A percentile compares a stretch with the other conserved stretches of the same genome.
These are phyloP conservation scores for Lasiodiplodia sp. DNA, from an alignment of 2,329 filamentous ascomycete species.

Conservation along the genomic window DNA sequence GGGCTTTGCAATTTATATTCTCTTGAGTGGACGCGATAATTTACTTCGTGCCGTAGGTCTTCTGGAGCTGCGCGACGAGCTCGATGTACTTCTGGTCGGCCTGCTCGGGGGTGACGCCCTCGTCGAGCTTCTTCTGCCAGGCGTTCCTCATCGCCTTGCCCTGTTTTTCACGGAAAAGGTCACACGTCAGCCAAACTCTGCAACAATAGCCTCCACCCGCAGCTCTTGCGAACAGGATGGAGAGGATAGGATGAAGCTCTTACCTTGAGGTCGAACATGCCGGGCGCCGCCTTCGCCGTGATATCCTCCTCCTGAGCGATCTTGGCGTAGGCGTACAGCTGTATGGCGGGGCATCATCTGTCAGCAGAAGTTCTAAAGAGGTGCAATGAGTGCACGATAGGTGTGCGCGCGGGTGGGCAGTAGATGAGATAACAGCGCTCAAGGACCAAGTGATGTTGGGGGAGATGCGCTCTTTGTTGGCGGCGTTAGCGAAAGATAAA, in stretches of 20 bases:
- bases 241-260: not conserved
- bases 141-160: conserved; percentile 81
- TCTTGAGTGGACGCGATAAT: not conserved
- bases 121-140: conserved; percentile 75
- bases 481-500: not conserved
- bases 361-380: not conserved
- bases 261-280: conserved; percentile 76
- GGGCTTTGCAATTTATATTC: not conserved
- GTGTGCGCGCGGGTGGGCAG: not conserved
- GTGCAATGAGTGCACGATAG: not conserved
- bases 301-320: conserved; percentile 49
- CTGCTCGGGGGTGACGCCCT: conserved; percentile 66
- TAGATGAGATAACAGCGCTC: not conserved
- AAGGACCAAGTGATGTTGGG: not conserved
- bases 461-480: conserved; percentile 6
- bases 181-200: conserved; percentile 8
- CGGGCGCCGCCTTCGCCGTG: conserved; percentile 56
- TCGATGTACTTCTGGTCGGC: conserved; percentile 81
- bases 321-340: conserved; percentile 63
- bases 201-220: not conserved
- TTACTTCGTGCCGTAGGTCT: conserved; percentile 68
- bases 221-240: not conserved
- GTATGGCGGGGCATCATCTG: conserved; percentile 11
- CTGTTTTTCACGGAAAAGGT: conserved; percentile 50
- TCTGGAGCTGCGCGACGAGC: conserved; percentile 75